Percentiles rank a stretch among this genome's conserved stretches.
These are phyloP conservation scores for Lactifluus volemus DNA, from an alignment of 768 basidiomycete species.

Conservation along the genomic window DNA sequence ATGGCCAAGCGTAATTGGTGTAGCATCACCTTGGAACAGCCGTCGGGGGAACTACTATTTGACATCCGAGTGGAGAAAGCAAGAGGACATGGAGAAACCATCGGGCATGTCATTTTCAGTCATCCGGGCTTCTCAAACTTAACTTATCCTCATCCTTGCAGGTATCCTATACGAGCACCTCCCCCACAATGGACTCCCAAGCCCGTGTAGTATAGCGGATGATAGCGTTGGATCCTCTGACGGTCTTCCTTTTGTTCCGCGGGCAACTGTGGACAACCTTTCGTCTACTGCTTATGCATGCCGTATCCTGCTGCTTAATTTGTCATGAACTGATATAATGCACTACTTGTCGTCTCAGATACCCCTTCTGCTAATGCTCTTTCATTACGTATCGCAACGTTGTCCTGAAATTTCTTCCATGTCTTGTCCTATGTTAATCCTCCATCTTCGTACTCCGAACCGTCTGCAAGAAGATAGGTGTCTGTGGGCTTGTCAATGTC, in stretches of 20 bases:
- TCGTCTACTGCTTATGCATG: background rate
- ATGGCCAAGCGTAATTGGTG: slow-evolving; percentile 92
- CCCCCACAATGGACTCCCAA: slow-evolving; percentile 25
- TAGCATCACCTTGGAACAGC: slow-evolving; percentile 48
- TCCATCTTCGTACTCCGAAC: slow-evolving; percentile 14
- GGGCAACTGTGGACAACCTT: slow-evolving; percentile 1
- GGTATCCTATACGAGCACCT: slow-evolving; percentile 25
- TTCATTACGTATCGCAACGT: background rate
- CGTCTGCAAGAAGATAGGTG: background rate
- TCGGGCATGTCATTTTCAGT: slow-evolving; percentile 45
- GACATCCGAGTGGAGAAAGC: slow-evolving; percentile 80
- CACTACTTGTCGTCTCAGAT: no score
- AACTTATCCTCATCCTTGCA: background rate
- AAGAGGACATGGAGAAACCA: slow-evolving; percentile 76
- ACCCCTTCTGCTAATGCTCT: no score
- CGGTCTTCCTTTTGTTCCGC: background rate
- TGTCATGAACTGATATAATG: no score
- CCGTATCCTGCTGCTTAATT: no score
- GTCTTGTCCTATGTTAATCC: slow-evolving; percentile 5
- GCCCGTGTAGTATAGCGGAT: background rate
- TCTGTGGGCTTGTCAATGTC: slow-evolving; percentile 16
- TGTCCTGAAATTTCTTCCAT: background rate
- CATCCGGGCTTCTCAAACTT: background rate
- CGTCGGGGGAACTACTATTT: slow-evolving; percentile 60
- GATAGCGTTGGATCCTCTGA: background rate